These are phyloP conservation scores for Dioscorea dumetorum DNA, from an alignment of 106 monocot genomes.

Conservation along the genomic window DNA sequence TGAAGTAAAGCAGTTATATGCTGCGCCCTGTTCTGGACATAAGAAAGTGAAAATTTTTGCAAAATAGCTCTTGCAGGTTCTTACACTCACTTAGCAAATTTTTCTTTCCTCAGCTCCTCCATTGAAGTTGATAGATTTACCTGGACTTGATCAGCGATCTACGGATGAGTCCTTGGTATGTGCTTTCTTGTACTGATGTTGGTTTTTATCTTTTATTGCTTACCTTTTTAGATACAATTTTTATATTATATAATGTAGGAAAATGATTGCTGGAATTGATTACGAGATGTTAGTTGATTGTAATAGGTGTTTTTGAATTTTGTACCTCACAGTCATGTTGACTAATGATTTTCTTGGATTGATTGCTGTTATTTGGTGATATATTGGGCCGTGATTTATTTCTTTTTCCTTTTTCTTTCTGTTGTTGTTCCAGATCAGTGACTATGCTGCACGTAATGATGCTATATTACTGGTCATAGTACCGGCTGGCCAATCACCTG, in stretches of 20 bases:
- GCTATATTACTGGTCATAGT: conserved; percentile 37
- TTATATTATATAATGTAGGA: neutral
- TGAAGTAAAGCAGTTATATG: too few relatives aligned
- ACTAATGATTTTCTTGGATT: too few relatives aligned
- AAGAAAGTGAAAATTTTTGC: neutral
- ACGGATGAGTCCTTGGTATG: conserved; percentile 43
- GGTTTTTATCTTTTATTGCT: neutral
- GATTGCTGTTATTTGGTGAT: neutral
- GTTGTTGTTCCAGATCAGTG: conserved; percentile 24
- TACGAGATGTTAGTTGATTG: too few relatives aligned
- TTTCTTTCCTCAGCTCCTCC: conserved; percentile 33
- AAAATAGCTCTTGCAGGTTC: neutral
- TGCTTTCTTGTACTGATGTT: neutral
- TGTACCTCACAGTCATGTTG: too few relatives aligned
- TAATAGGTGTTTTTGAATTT: neutral
- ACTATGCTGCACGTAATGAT: conserved; percentile 47
- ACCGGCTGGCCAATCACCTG: conserved; percentile 43
- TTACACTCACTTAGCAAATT: neutral
- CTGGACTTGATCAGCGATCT: conserved; percentile 45
- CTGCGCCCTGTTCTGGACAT: too few relatives aligned
- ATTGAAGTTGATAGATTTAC: conserved; percentile 53
- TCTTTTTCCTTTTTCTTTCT: neutral
- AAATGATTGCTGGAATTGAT: neutral
- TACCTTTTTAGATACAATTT: neutral
- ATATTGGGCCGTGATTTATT: neutral